These are phyloP conservation scores for Auricularia sp. DNA, from an alignment of 768 basidiomycete genomes.

Conservation along the genomic window DNA sequence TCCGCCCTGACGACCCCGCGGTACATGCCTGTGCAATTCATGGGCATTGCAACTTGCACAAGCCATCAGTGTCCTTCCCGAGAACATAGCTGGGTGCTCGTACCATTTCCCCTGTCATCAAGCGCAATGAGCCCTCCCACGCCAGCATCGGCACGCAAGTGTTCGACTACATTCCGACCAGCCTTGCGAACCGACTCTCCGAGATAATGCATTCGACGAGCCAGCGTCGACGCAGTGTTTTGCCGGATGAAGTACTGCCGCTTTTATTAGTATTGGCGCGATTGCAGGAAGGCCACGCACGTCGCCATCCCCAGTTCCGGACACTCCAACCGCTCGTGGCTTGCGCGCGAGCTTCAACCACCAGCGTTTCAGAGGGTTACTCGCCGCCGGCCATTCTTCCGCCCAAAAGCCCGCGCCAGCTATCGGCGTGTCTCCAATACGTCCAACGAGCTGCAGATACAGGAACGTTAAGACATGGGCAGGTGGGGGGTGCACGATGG, in stretches of 20 bases:
- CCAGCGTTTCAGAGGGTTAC: constrained; percentile 21
- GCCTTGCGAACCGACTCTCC: constrained; percentile 50
- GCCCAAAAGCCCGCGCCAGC: constrained; percentile 81
- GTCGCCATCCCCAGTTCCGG: constrained; percentile 80
- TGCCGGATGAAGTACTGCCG: constrained; percentile 67
- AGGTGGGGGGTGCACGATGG: too few species aligned
- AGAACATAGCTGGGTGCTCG: constrained; percentile 11
- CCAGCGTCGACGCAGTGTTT: constrained; percentile 56
- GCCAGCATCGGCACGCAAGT: constrained; percentile 49
- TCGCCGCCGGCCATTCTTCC: constrained; percentile 52
- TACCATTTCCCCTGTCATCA: constrained; percentile 61
- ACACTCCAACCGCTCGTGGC: constrained; percentile 54
- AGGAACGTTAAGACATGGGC: too few species aligned
- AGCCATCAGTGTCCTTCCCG: neutral
- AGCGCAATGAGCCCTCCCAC: constrained; percentile 68
- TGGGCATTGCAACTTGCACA: constrained; percentile 53
- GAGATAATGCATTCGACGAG: constrained; percentile 52
- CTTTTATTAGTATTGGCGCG: neutral
- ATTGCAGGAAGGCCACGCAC: constrained; percentile 29
- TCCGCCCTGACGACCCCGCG: constrained; percentile 63
- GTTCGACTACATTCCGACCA: constrained; percentile 43
- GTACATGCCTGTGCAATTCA: constrained; percentile 79
- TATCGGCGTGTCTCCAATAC: constrained; percentile 74
- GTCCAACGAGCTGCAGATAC: constrained; percentile 41
- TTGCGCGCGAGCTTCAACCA: constrained; percentile 33